Conservation (phyloP, 805 yeast genomes). For the Wickerhamiella lipophila region DNA sequence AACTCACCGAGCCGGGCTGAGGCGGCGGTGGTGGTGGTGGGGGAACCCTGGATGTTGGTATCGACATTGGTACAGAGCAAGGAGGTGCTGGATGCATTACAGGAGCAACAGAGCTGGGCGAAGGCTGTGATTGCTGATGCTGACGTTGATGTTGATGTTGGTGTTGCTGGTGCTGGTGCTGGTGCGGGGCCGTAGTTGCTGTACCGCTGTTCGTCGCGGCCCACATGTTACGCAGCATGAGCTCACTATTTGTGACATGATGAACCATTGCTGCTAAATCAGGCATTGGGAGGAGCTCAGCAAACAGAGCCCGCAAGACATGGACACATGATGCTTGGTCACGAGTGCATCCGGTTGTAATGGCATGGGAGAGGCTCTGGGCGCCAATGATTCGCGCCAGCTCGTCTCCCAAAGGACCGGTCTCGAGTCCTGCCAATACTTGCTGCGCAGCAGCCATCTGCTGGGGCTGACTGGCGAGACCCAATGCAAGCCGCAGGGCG, state of each 20-base stretch:
- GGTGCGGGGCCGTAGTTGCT: not conserved
- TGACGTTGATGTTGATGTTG: conserved; percentile 8
- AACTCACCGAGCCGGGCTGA: not conserved
- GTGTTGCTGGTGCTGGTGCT: conserved; percentile 9
- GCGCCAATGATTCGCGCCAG: conserved; percentile 5
- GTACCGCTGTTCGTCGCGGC: not conserved
- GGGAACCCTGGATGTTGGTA: not conserved
- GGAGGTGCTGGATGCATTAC: not conserved
- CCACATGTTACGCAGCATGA: not conserved
- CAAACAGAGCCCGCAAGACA: not conserved
- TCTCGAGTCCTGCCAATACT: conserved; percentile 2
- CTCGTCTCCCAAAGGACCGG: conserved; percentile 11
- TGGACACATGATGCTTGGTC: conserved; percentile 3
- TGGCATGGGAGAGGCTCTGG: not conserved
- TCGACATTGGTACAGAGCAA: not conserved
- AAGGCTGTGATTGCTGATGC: not conserved
- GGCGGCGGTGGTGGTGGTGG: not conserved
- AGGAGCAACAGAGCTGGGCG: not conserved
- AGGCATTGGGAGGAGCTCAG: not conserved
- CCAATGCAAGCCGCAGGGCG: conserved; percentile 10
- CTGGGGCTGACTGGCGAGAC: conserved; percentile 2
- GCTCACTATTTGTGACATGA: not conserved
- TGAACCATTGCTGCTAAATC: conserved; percentile 1
- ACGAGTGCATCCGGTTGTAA: conserved; percentile 4
- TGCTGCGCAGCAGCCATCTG: not conserved